phyloP scores from a whole-genome alignment of 2,329 filamentous ascomycete genomes.

The Aspergillus japonicus region DNA sequence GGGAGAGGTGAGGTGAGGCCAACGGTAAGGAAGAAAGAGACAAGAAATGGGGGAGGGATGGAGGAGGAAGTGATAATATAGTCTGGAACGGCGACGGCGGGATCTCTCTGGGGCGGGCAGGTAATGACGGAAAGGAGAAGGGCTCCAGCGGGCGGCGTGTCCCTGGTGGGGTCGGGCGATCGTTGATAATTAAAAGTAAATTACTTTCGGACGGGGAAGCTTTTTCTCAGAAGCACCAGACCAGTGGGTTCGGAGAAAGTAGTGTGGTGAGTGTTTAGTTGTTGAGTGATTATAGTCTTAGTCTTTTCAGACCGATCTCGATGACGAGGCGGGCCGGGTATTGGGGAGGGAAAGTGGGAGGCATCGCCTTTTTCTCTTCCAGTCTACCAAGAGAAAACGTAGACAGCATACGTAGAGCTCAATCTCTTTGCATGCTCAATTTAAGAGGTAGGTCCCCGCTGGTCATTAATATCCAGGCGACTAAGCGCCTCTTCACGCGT shows the following conservation, averaged over 20 bases:
- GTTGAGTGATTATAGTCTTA: not conserved
- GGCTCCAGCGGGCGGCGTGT: conserved; percentile 10
- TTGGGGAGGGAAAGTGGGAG: not conserved
- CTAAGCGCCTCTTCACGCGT: not conserved
- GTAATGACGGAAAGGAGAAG: conserved; percentile 18
- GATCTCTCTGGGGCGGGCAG: not conserved
- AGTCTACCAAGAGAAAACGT: not conserved
- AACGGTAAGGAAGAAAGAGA: conserved; percentile 17
- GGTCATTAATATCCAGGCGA: not conserved
- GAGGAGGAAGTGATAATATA: conserved; percentile 20
- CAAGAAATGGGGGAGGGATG: conserved; percentile 15
- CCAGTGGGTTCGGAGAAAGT: not conserved
- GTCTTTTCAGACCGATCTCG: conserved; percentile 3
- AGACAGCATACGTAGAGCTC: not conserved
- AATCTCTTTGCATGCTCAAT: not conserved
- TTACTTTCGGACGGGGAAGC: conserved; percentile 12
- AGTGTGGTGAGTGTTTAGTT: not conserved
- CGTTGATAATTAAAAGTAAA: conserved; percentile 21
- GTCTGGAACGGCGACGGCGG: conserved; percentile 6
- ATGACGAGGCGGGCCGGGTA: conserved; percentile 1
- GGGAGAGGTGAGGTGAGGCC: conserved; percentile 13
- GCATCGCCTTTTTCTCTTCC: conserved; percentile 4
- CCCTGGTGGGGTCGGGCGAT: conserved; percentile 22
- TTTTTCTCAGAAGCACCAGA: conserved; percentile 1
- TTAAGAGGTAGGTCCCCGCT: not conserved